Conservation (phyloP, 2,329 filamentous ascomycete genomes). For the Colletotrichum agaves region DNA sequence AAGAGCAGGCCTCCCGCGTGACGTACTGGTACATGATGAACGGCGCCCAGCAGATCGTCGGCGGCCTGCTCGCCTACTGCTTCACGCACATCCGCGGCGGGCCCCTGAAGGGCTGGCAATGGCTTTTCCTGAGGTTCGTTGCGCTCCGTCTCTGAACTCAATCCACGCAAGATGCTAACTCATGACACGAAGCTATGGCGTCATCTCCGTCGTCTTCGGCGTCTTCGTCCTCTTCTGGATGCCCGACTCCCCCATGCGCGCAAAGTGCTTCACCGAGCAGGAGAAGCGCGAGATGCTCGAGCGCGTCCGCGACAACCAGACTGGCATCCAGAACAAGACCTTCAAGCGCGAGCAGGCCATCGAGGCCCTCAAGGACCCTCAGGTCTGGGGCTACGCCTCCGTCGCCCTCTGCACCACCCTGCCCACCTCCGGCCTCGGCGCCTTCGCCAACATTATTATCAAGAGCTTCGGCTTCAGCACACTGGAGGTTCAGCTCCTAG, state of each 20-base stretch:
- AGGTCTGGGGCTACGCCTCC: slow-evolving; percentile 72
- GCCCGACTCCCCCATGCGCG: slow-evolving; percentile 77
- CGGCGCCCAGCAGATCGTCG: slow-evolving; percentile 77
- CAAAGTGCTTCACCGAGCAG: slow-evolving; percentile 74
- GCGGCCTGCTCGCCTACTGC: slow-evolving; percentile 76
- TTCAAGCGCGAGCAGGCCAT: slow-evolving; percentile 59
- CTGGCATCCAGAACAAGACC: slow-evolving; percentile 66
- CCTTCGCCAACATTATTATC: slow-evolving; percentile 81
- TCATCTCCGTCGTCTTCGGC: slow-evolving; percentile 71
- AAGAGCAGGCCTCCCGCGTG: slow-evolving; percentile 74
- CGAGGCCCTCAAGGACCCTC: slow-evolving; percentile 70
- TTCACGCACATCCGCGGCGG: slow-evolving; percentile 63
- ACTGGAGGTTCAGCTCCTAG: slow-evolving; percentile 76
- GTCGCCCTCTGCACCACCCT: slow-evolving; percentile 79
- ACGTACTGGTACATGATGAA: slow-evolving; percentile 86
- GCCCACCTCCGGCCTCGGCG: slow-evolving; percentile 77
- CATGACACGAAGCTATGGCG: slow-evolving; percentile 58
- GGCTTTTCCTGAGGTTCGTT: slow-evolving; percentile 66
- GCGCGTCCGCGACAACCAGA: slow-evolving; percentile 69
- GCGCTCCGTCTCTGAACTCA: no score
- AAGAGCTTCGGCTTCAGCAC: slow-evolving; percentile 72
- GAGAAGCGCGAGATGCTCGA: slow-evolving; percentile 73
- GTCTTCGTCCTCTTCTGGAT: slow-evolving; percentile 72
- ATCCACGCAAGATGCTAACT: no score
- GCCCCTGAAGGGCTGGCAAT: slow-evolving; percentile 73